These are phyloP conservation scores for Euphorbia schlechtendalii DNA, from an alignment of 441 rosid species.

Conservation along the genomic window DNA sequence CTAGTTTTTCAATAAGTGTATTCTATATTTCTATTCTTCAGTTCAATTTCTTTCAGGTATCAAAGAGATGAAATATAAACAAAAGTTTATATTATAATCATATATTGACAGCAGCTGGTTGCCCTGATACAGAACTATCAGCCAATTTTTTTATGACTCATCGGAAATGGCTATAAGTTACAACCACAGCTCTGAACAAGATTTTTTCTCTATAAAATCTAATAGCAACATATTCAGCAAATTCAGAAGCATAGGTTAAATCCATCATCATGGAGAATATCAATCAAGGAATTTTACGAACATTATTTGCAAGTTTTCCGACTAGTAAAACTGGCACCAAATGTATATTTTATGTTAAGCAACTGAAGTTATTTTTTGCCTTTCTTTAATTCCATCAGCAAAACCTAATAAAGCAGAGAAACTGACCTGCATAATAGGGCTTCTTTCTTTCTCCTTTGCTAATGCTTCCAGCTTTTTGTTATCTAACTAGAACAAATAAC, in stretches of 20 bases:
- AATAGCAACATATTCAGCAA: neutral
- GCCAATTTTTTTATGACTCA: neutral
- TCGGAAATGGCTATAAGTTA: neutral
- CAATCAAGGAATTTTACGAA: neutral
- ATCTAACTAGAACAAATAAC: slow-evolving; percentile 55
- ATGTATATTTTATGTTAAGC: neutral
- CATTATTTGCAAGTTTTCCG: neutral
- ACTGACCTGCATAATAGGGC: slow-evolving; percentile 79
- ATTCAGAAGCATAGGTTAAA: neutral
- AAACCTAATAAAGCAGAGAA: neutral
- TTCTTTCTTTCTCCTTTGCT: slow-evolving; percentile 48
- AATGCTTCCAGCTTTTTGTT: slow-evolving; percentile 72
- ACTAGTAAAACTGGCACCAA: neutral
- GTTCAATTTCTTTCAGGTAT: neutral
- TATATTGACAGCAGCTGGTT: neutral
- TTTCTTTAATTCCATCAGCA: neutral
- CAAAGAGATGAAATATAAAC: neutral
- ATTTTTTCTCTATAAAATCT: neutral
- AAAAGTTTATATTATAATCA: neutral
- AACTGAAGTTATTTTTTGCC: neutral
- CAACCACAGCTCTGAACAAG: neutral
- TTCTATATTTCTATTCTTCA: too few species aligned
- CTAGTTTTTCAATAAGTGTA: too few species aligned
- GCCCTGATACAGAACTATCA: neutral
- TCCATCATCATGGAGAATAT: neutral